Evolutionary conservation across 2,329 filamentous ascomycete genomes (phyloP).

Genomic region (Xylaria multiplex): DNA sequence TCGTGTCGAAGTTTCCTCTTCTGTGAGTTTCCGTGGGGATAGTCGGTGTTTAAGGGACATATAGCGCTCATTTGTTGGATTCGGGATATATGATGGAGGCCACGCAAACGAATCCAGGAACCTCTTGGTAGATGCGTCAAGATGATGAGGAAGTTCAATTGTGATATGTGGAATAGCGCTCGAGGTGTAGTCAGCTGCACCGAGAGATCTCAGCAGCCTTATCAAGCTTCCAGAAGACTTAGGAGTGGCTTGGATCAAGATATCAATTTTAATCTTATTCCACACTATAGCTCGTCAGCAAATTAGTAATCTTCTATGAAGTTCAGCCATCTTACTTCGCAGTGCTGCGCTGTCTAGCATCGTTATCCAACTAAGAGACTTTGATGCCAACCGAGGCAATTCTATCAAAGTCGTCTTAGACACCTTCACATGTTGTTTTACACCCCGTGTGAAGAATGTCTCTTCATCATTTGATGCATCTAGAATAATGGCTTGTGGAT

Average conservation of each 20-base stretch:
- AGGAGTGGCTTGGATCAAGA: constrained; percentile 80
- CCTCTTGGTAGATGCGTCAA: constrained; percentile 71
- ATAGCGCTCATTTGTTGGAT: constrained; percentile 58
- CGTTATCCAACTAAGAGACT: constrained; percentile 79
- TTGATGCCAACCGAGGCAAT: constrained; percentile 71
- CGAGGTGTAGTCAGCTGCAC: constrained; percentile 78
- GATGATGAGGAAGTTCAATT: constrained; percentile 79
- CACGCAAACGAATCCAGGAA: constrained; percentile 74
- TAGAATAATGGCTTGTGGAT: constrained; percentile 79
- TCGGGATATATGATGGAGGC: constrained; percentile 62
- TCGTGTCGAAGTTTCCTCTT: constrained; percentile 77
- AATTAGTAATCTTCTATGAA: constrained; percentile 32
- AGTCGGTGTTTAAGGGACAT: constrained; percentile 82
- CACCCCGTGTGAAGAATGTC: constrained; percentile 69
- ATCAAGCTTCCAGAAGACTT: constrained; percentile 78
- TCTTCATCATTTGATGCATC: constrained; percentile 77
- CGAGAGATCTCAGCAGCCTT: constrained; percentile 79
- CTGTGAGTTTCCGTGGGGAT: constrained; percentile 64
- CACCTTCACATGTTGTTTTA: constrained; percentile 64
- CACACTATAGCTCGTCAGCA: constrained; percentile 64
- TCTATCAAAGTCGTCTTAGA: constrained; percentile 75
- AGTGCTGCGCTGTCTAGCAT: constrained; percentile 79
- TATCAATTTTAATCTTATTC: constrained; percentile 81
- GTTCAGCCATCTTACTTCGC: constrained; percentile 57
- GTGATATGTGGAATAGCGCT: constrained; percentile 78